Conservation (phyloP, 139 green algal species). For the Eudorina sp. region DNA sequence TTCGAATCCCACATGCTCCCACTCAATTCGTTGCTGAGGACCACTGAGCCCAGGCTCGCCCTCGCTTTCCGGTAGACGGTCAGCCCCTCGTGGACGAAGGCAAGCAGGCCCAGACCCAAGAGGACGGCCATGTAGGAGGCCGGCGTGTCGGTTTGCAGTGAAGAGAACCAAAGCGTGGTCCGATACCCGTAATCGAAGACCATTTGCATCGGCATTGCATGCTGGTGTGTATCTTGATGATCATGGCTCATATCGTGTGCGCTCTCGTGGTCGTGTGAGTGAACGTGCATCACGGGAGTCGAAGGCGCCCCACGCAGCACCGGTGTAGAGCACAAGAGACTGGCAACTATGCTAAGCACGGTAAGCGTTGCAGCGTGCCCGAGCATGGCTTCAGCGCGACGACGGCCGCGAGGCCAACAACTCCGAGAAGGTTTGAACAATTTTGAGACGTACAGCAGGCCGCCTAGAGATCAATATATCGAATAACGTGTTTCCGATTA, state of each 20-base stretch:
- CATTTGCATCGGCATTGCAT: constrained; percentile 11
- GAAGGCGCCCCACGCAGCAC: background rate
- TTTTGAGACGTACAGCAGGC: too few species aligned
- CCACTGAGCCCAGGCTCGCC: background rate
- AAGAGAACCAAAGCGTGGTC: constrained; percentile 2
- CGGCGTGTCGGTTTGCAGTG: background rate
- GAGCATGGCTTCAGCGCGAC: too few species aligned
- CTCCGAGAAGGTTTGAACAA: too few species aligned
- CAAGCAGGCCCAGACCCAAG: background rate
- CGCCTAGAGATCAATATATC: too few species aligned
- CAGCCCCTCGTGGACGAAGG: constrained; percentile 14
- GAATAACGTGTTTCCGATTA: too few species aligned
- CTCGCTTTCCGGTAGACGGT: background rate
- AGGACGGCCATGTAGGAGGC: constrained; percentile 23
- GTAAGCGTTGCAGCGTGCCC: background rate
- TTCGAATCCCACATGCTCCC: background rate
- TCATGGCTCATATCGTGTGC: background rate
- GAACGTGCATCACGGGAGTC: background rate
- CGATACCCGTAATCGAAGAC: constrained; percentile 11
- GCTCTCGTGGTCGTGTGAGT: background rate
- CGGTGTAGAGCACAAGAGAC: background rate
- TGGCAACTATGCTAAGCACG: background rate
- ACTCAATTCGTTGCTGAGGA: too few species aligned
- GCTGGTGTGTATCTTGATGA: background rate
- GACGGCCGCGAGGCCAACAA: too few species aligned